phyloP scores from a whole-genome alignment of 2,329 filamentous ascomycete species.

The Blastomyces emzantsi region DNA sequence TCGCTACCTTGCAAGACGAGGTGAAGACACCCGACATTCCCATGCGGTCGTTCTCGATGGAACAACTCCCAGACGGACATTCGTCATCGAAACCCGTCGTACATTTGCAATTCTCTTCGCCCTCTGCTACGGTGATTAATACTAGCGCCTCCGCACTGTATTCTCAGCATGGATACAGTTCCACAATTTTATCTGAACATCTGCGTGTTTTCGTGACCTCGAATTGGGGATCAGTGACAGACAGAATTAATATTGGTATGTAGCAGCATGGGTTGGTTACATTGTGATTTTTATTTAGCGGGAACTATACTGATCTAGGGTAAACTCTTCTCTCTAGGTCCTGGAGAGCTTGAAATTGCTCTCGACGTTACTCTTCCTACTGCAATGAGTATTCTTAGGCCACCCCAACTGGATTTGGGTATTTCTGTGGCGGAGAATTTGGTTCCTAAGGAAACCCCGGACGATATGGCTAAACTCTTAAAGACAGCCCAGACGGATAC shows the following conservation, averaged over 20 bases:
- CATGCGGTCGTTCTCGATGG: slow-evolving; percentile 56
- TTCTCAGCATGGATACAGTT: slow-evolving; percentile 48
- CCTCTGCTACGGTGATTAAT: slow-evolving; percentile 54
- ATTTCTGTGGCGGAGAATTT: slow-evolving; percentile 63
- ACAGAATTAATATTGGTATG: slow-evolving; percentile 66
- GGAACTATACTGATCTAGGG: neutral
- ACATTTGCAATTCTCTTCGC: slow-evolving; percentile 31
- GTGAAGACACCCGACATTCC: slow-evolving; percentile 61
- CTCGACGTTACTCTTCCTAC: slow-evolving; percentile 55
- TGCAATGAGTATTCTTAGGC: slow-evolving; percentile 58
- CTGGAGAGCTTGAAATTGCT: slow-evolving; percentile 61
- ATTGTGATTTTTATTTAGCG: neutral
- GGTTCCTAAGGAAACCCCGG: slow-evolving; percentile 51
- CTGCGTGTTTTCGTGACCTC: slow-evolving; percentile 68
- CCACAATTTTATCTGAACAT: slow-evolving; percentile 66
- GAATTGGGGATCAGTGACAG: slow-evolving; percentile 67
- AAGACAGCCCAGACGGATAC: slow-evolving; percentile 48
- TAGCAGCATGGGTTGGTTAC: slow-evolving; percentile 3
- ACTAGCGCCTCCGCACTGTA: slow-evolving; percentile 48
- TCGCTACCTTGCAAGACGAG: slow-evolving; percentile 59
- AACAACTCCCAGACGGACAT: slow-evolving; percentile 34
- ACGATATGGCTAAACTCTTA: slow-evolving; percentile 56
- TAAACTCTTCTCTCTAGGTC: slow-evolving; percentile 35
- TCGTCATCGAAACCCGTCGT: slow-evolving; percentile 23
- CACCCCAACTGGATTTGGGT: slow-evolving; percentile 67